Conservation (phyloP, 805 yeast species). For the Candida taoyuanica region DNA sequence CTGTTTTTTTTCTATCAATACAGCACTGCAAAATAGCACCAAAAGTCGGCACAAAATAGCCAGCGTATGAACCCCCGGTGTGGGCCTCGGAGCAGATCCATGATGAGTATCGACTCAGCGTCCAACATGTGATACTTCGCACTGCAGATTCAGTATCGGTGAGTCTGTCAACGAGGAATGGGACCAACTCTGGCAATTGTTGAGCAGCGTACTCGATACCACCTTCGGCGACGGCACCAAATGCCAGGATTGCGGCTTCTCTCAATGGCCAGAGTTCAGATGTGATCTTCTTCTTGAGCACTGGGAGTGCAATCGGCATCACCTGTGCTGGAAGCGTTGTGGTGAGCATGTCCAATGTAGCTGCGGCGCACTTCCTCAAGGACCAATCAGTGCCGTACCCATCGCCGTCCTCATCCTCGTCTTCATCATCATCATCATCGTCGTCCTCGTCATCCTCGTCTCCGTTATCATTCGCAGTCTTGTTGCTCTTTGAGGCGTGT, state of each 20-base stretch:
- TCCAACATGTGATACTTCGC: conserved; percentile 94
- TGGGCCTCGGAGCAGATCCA: conserved; percentile 77
- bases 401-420: conserved; percentile 42
- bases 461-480: too few species aligned
- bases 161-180: conserved; percentile 77
- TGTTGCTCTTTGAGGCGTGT: conserved; percentile 27
- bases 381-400: conserved; percentile 79
- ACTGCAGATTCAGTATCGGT: conserved; percentile 77
- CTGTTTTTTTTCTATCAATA: conserved; percentile 80
- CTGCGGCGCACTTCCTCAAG: conserved; percentile 89
- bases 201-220: conserved; percentile 67
- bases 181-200: conserved; percentile 75
- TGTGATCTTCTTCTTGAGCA: conserved; percentile 63
- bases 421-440: conserved; percentile 50
- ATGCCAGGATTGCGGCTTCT: conserved; percentile 89
- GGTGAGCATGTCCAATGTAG: conserved; percentile 82
- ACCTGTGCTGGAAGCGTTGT: conserved; percentile 63
- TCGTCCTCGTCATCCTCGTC: conserved; percentile 47
- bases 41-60: conserved; percentile 71
- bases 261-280: conserved; percentile 81
- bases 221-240: conserved; percentile 93
- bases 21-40: conserved; percentile 71
- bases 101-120: conserved; percentile 74
- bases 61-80: conserved; percentile 56
- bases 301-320: conserved; percentile 64